Evolutionary conservation across 225 moss, liverwort and hornwort species (phyloP), one percentile per base, ranked within the genome.

Genomic region (Physcomitrium patens): DNA sequence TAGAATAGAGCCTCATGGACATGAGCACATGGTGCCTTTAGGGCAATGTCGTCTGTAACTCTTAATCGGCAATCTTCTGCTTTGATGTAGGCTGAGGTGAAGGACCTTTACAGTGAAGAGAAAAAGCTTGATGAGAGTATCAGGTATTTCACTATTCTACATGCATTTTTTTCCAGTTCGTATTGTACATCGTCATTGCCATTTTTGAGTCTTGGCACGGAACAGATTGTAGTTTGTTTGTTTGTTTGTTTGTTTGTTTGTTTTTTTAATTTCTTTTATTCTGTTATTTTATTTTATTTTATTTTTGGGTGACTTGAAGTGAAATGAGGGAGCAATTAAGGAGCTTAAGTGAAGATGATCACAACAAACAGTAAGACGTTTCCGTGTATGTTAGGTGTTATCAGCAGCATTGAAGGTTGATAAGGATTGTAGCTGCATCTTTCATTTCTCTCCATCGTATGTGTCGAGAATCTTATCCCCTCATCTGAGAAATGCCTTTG

Each of bases 301-400:
- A 4, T 37, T 47, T 7, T 64, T 63, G 45, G 63, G 65, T 72
- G 60, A 16, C 41, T 60, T 23, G 50, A 77, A 92, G 92, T 71
- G 90, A 92, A 49, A 92, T 90, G 92, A 80, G 86, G 70, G 92
- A 92, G 77, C 82, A 73, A 17, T 60, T 92, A 61, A 82, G 81
- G 79, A 76, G 70, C 47, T 78, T 92, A 16, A 90, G 89, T 69
- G 92, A 92, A 75, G 83, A 92, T 49, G 86, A 86, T 26, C 80
- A 81, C 53, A 90, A 85, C 63, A 92, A 92, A 71, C 90, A 86
- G 92, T 92, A 78, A 82, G 78, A 2, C 57, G 83, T 70, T 71
- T 28, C 50, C 51, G 15, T 70, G 17, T 28, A 42, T 37, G 31
- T 37, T 4, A 37, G 4, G 7, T 37, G 31, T 37, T 37, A 37